Evolutionary conservation across 768 basidiomycete species (phyloP), one percentile per base, ranked within the genome.

Genomic region (Paxillus involutus): DNA sequence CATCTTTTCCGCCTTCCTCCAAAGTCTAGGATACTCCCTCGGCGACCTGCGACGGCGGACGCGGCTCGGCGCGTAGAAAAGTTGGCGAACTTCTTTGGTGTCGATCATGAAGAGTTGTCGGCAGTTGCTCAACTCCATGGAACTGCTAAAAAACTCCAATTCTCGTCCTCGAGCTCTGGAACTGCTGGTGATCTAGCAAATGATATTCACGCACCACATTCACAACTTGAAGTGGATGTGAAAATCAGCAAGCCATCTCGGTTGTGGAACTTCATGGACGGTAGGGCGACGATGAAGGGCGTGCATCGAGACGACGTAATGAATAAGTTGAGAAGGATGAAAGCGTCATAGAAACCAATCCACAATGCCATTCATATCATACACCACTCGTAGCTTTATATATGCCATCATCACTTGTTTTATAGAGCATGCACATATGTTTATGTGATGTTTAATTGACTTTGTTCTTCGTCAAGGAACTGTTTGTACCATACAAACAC

Each of bases 241-340:
- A 70, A 73, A 50, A 61, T 78, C 30, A 67, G 59, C 52, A 69
- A 70, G 29, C 67, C 73, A 16, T 35, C 42, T 44, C 69, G 76
- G 13, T 77, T 80, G 61, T 77, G 75, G 75, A 71, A 71, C 41
- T 63, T 70, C 37, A 62, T 63, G 49, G 70, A 66, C 44, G 64
- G 69, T 56, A 63, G 64, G 56, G 51, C 51, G 32, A 49, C 56
- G 47, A 59, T 62, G 44, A 71, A 70, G 56, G 72, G 70, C 6
- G 69, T 71, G 40, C 69, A 77, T 48, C 73, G 76, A 56, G 63
- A 67, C 11, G 77, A 79, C 46, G 75, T 76, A 43, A 75, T 79
- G 47, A 68, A 72, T 46, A 68, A 75, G 63, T 64, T 83, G 48
- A 75, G 80, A 52, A 69, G 66, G 55, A 68, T 78, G 66, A 77